A percentile compares a stretch with the other conserved stretches of the same genome.
Evolutionary conservation across 2,329 filamentous ascomycete species (phyloP).

Genomic region (Aureobasidium sp.): DNA sequence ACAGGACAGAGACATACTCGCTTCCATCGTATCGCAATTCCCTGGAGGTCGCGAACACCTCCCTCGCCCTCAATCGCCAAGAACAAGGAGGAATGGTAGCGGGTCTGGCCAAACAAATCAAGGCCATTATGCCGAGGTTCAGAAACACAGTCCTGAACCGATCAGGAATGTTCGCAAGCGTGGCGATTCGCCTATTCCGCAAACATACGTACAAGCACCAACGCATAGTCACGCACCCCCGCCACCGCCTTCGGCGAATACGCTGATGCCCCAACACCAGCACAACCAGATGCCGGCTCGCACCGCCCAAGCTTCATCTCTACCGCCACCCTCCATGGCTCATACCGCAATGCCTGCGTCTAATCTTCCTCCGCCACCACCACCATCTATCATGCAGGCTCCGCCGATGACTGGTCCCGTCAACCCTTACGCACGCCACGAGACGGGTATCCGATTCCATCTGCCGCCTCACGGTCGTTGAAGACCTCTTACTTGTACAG

Average conservation of each 20-base stretch:
- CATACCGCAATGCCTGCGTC: background rate
- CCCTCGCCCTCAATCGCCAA: constrained; percentile 35
- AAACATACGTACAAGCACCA: background rate
- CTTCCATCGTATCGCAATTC: constrained; percentile 55
- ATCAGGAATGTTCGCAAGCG: constrained; percentile 12
- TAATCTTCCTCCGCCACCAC: background rate
- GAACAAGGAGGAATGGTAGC: constrained; percentile 19
- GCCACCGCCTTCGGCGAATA: background rate
- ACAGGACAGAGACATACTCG: constrained; percentile 61
- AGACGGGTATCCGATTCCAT: background rate
- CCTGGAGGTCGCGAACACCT: constrained; percentile 43
- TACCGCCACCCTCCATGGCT: background rate
- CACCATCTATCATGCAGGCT: constrained; percentile 23
- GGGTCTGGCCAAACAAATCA: background rate
- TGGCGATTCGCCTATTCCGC: background rate
- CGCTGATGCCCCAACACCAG: background rate
- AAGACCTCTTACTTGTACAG: background rate
- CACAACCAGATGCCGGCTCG: background rate
- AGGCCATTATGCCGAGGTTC: background rate
- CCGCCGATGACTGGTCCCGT: constrained; percentile 25
- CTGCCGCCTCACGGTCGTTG: constrained; percentile 1
- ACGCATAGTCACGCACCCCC: background rate
- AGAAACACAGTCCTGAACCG: constrained; percentile 6
- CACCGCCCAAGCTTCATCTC: background rate
- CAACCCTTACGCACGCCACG: constrained; percentile 22